Evolutionary conservation across 2,329 filamentous ascomycete genomes (phyloP), one percentile per base, ranked within the genome.

Genomic region (Ophiostoma fasciatum): DNA sequence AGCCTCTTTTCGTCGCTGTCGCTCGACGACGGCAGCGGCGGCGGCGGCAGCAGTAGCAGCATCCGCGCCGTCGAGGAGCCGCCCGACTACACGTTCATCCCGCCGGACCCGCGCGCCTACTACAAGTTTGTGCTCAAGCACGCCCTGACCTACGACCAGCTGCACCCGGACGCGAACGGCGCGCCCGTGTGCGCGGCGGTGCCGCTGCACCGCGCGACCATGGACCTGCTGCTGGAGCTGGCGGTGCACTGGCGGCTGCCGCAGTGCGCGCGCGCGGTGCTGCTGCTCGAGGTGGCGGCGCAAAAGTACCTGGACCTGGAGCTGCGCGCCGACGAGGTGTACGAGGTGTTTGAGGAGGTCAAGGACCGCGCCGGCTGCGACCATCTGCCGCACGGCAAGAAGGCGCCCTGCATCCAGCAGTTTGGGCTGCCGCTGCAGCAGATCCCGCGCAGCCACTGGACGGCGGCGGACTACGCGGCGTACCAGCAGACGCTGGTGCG

Each of bases 171-270:
- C 58, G 36, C 36, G 20, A 35, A 30, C 15, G 39, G 23, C n/a
- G 7, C 32, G 9, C n/a, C 38, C 5, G 41, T 46, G 13, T 41
- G 33, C 13, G 40, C 39, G 28, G 40, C 40, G 0, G 38, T 41
- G 60, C 67, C 70, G 12, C 57, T 80, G n/a, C 90, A 84, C 1
- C 82, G 78, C 48, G 73, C 81, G 42, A 90, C 84, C 3, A 69
- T 74, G 33, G 85, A 94, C 38, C 62, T 98, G 31, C 59, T 98
- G 43, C 81, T 79, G 41, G 88, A 96, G 54, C 68, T 94, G 39
- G 82, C 79, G 40, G 63, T 84, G 43, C 75, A 87, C 49, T 98
- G 90, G 90, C 78, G 90, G 33, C 69, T 98, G 42, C 85, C 88
- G 3, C 76, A 79, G 45, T 84, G 78, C 49, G 83, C 84, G 4